Percentiles rank a stretch among this genome's conserved stretches.
Evolutionary conservation across 257 asterid genomes (phyloP).

Genomic region (Solanum ahanhuiri): DNA sequence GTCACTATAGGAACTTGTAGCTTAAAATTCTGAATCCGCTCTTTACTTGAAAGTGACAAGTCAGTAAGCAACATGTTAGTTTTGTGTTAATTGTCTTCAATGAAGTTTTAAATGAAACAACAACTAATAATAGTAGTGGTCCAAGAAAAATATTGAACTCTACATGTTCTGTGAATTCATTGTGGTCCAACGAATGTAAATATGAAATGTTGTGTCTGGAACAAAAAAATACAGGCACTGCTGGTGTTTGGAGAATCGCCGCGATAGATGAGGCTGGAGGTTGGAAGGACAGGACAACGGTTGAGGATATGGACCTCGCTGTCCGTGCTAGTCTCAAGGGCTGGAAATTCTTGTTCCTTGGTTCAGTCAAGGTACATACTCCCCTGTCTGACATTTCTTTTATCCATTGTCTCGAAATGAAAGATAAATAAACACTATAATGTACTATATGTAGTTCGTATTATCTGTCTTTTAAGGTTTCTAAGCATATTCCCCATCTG

Average conservation of each 20-base stretch:
- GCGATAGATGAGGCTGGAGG: constrained; percentile 98
- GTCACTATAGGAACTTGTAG: background rate
- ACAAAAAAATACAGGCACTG: constrained; percentile 49
- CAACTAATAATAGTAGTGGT: background rate
- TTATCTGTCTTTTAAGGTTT: constrained; percentile 31
- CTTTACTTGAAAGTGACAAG: background rate
- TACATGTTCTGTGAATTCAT: background rate
- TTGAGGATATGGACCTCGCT: constrained; percentile 96
- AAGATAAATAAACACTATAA: background rate
- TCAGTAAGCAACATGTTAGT: background rate
- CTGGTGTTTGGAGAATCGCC: constrained; percentile 93
- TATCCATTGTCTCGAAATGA: background rate
- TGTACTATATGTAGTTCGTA: background rate
- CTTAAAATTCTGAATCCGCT: background rate
- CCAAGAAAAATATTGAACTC: background rate
- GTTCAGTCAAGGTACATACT: constrained; percentile 39
- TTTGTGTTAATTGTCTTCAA: background rate
- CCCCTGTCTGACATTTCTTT: background rate
- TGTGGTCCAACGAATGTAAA: background rate
- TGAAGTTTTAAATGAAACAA: background rate
- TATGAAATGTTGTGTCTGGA: background rate
- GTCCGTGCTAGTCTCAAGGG: constrained; percentile 95
- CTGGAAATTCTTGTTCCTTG: constrained; percentile 86
- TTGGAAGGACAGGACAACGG: constrained; percentile 94
- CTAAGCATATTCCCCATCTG: background rate